These are phyloP conservation scores for Coemansia javaensis DNA, from an alignment of 192 early-diverging fungal genomes.

Conservation along the genomic window DNA sequence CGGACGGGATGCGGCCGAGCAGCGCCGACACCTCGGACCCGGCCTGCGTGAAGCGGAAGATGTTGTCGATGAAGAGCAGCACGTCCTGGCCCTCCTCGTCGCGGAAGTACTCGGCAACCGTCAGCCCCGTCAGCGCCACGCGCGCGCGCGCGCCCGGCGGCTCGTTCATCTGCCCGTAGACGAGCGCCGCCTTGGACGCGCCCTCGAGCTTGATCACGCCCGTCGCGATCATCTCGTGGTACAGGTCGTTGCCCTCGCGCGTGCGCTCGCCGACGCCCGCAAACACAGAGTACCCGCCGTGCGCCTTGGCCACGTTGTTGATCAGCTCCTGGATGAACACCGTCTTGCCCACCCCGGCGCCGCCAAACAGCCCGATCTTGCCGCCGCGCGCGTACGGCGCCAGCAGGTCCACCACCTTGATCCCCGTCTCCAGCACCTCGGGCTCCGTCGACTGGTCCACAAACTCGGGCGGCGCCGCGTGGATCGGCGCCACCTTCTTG, in stretches of 20 bases:
- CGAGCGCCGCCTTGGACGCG: constrained; percentile 89
- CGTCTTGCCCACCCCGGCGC: constrained; percentile 99
- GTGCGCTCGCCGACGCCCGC: constrained; percentile 98
- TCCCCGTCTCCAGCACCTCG: constrained; percentile 94
- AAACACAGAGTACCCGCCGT: constrained; percentile 98
- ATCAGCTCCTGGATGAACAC: constrained; percentile 98
- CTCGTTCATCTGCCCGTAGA: constrained; percentile 99
- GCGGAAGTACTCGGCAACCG: constrained; percentile 99
- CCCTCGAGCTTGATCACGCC: constrained; percentile 96
- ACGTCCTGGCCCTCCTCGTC: constrained; percentile 99
- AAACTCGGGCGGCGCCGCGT: constrained; percentile 89
- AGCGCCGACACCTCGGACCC: constrained; percentile 99
- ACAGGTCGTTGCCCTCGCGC: constrained; percentile 99
- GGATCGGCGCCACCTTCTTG: constrained; percentile 83
- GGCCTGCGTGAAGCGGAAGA: constrained; percentile 99
- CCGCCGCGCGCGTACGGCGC: constrained; percentile 96
- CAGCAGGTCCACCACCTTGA: constrained; percentile 98
- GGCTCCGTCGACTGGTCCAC: constrained; percentile 93
- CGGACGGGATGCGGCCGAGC: constrained; percentile 98
- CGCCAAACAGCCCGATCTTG: constrained; percentile 98
- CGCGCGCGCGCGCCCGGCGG: constrained; percentile 98
- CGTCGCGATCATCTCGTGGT: constrained; percentile 96
- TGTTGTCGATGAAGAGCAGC: constrained; percentile 99
- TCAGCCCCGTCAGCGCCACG: constrained; percentile 95
- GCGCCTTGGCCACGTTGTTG: constrained; percentile 99